These are phyloP conservation scores for Xylaria scruposa DNA, from an alignment of 495 filamentous ascomycete genomes.

Conservation along the genomic window DNA sequence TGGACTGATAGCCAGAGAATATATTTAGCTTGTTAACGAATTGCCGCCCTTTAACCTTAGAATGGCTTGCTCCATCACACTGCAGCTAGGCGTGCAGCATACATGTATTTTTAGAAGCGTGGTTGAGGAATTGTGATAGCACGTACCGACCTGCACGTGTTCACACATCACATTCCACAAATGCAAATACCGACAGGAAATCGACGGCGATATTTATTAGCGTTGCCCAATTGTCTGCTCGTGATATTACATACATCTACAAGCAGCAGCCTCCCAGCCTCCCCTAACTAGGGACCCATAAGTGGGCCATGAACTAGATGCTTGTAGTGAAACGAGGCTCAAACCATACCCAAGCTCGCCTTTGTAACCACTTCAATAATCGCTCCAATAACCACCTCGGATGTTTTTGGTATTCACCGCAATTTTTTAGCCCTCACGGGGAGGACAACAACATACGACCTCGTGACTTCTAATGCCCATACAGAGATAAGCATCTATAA, in stretches of 20 bases:
- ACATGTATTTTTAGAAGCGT: conserved; percentile 20
- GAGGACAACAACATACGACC: not conserved
- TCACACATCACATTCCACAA: not conserved
- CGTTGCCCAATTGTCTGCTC: not conserved
- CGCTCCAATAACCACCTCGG: no score
- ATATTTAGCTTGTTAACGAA: conserved; percentile 12
- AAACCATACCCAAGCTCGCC: not conserved
- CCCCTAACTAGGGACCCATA: not conserved
- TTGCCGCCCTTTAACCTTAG: not conserved
- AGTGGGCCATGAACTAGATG: not conserved
- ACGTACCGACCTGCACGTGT: not conserved
- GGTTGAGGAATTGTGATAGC: not conserved
- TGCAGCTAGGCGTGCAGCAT: not conserved
- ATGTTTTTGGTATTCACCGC: no score
- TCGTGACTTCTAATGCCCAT: not conserved
- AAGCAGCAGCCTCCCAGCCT: not conserved
- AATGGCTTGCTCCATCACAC: conserved; percentile 10
- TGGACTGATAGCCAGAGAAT: not conserved
- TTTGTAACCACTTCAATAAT: not conserved
- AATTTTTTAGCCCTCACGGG: no score
- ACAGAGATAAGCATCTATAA: conserved; percentile 3
- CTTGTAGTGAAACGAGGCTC: conserved; percentile 2
- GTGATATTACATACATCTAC: not conserved
- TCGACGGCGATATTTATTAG: not conserved
- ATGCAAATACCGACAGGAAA: conserved; percentile 2